Percentiles rank a stretch among this genome's conserved stretches.
These are phyloP conservation scores for Turritis glabra DNA, from an alignment of 345 rosid genomes.

Conservation along the genomic window DNA sequence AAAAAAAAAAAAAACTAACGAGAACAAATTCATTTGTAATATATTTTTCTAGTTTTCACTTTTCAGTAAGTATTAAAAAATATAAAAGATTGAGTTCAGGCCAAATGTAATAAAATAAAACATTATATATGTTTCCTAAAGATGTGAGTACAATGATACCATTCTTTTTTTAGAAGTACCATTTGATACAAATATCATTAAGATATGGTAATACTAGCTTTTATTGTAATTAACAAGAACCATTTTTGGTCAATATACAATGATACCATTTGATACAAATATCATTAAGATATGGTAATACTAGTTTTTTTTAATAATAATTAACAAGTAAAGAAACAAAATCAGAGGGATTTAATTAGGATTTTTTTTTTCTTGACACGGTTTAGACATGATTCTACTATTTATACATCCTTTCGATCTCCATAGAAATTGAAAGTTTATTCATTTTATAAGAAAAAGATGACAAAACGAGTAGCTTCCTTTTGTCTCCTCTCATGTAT, in stretches of 20 bases:
- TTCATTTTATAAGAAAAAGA: neutral
- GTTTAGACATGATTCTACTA: neutral
- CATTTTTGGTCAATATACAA: neutral
- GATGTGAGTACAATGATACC: neutral
- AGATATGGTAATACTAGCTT: neutral
- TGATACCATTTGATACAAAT: neutral
- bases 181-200: neutral
- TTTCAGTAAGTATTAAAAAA: neutral
- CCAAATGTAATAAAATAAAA: neutral
- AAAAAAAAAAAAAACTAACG: too few relatives aligned
- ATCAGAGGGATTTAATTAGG: neutral
- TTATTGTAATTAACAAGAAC: too few relatives aligned
- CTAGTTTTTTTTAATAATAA: neutral
- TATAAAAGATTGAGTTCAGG: neutral
- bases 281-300: neutral
- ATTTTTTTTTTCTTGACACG: neutral
- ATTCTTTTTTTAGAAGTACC: neutral
- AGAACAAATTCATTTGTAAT: neutral
- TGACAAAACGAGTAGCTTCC: conserved; percentile 18
- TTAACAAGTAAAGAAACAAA: neutral
- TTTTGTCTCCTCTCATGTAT: conserved; percentile 17
- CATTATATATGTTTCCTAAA: neutral
- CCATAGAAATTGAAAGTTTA: neutral
- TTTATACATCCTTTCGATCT: neutral
- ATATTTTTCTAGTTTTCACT: neutral